Conservation (phyloP, 1,284 basidiomycete species). For the Melampsora americana region DNA sequence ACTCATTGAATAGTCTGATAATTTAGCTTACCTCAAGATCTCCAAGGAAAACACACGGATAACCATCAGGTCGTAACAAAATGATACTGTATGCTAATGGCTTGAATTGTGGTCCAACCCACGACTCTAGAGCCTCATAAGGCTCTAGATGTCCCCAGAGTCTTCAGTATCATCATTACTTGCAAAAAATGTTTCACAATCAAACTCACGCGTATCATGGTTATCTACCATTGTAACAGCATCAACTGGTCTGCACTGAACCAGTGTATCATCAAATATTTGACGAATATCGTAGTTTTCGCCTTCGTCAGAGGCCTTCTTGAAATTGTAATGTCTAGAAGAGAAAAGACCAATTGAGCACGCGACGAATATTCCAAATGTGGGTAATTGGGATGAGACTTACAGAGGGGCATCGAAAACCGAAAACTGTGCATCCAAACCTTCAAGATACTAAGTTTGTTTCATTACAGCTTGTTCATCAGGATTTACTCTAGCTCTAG, state of each 20-base stretch:
- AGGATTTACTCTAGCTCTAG: constrained; percentile 46
- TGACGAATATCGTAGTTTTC: constrained; percentile 59
- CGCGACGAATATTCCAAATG: too few species aligned
- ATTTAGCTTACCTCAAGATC: constrained; percentile 64
- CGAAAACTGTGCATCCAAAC: constrained; percentile 60
- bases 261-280: constrained; percentile 62
- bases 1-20: constrained; percentile 40
- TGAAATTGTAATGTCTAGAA: constrained; percentile 60
- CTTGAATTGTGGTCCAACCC: constrained; percentile 61
- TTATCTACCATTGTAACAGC: constrained; percentile 63
- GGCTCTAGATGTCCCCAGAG: not conserved
- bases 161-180: constrained; percentile 37
- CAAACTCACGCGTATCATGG: constrained; percentile 59
- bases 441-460: constrained; percentile 52
- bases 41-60: constrained; percentile 91
- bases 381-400: not conserved
- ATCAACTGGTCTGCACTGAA: constrained; percentile 60
- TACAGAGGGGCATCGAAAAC: constrained; percentile 61
- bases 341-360: not conserved
- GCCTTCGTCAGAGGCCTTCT: constrained; percentile 59
- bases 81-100: constrained; percentile 75
- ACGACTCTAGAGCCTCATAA: constrained; percentile 58
- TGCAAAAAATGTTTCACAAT: constrained; percentile 47
- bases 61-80: constrained; percentile 74
- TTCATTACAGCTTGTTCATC: constrained; percentile 16